Base-by-base conservation (phyloP, 1,284 basidiomycete species). In the Rhizoctonia solani region DNA sequence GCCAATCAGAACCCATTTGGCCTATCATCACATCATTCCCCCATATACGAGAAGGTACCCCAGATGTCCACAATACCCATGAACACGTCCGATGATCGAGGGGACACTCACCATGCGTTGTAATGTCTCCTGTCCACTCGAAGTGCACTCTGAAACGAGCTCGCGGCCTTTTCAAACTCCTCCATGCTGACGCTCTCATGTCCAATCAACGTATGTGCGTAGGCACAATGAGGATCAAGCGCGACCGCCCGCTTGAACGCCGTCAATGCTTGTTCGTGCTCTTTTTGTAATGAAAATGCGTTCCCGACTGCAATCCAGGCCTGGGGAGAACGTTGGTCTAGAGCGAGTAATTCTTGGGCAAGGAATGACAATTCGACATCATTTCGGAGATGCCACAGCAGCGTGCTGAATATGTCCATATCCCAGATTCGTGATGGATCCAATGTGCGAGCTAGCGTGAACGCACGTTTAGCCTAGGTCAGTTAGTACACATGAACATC, bases 231-330 rank as follows among this genome's bases (percentile, higher is more conserved):
- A 8, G 90, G 87, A 75, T 93, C 92, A 74, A 95, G 78, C 76
- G 92, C 87, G 21, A 88, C 85, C 49, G 95, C 95, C 67, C 95
- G 87, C 68, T 88, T 84, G 79, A 98, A 98, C 80, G 93, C 96
- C 74, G 90, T 87, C 78, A 96, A 79, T 11, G 95, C 95, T 74
- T 96, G 90, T 54, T 89, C 82, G 73, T 93, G 89, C 74, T 97
- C 93, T 76, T 93, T 93, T 76, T 94, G 88, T 71, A 95, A 78
- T 4, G 93, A 95, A 77, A 97, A 97, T 72, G 91, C 81, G 79
- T 98, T 98, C 55, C 95, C 95, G 16, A 93, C 87, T 0, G 93
- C 91, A 71, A 98, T 95, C 95, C 95, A 98, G 13, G 93, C 86
- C 74, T 96, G 86, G n/a, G 93, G 80, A 11, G 91, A 87, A 68